phyloP scores from a whole-genome alignment of 805 yeast genomes.

The Torulaspora quercuum region DNA sequence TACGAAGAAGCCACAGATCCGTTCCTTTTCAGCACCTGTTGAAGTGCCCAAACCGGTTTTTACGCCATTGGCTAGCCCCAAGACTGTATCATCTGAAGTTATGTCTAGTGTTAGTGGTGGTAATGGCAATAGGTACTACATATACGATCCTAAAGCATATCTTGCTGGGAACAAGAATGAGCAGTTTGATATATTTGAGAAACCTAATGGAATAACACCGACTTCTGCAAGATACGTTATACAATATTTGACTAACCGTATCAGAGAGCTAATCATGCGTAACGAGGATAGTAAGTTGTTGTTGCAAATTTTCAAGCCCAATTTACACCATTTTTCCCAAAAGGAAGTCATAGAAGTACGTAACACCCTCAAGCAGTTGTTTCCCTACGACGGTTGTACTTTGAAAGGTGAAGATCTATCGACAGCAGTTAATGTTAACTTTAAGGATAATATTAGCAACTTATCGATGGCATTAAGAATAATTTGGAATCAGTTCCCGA shows the following conservation, averaged over 20 bases:
- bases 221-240: conserved; percentile 37
- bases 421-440: conserved; percentile 20
- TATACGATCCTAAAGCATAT: conserved; percentile 35
- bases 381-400: conserved; percentile 41
- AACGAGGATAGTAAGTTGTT: conserved; percentile 24
- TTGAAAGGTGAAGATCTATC: conserved; percentile 33
- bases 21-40: conserved; percentile 17
- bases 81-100: conserved; percentile 7
- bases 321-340: conserved; percentile 36
- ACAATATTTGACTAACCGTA: conserved; percentile 34
- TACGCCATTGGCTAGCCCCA: conserved; percentile 9
- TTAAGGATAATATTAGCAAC: conserved; percentile 27
- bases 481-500: conserved; percentile 37
- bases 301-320: conserved; percentile 37
- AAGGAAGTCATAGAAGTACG: conserved; percentile 31
- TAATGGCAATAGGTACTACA: conserved; percentile 28
- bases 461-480: conserved; percentile 33
- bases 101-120: conserved; percentile 10
- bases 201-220: conserved; percentile 30
- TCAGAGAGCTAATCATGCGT: conserved; percentile 26
- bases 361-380: conserved; percentile 30
- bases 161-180: conserved; percentile 11
- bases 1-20: conserved; percentile 3
- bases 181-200: conserved; percentile 21
- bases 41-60: conserved; percentile 10